phyloP scores from a whole-genome alignment of 257 asterid genomes.

The Osmanthus fragrans region DNA sequence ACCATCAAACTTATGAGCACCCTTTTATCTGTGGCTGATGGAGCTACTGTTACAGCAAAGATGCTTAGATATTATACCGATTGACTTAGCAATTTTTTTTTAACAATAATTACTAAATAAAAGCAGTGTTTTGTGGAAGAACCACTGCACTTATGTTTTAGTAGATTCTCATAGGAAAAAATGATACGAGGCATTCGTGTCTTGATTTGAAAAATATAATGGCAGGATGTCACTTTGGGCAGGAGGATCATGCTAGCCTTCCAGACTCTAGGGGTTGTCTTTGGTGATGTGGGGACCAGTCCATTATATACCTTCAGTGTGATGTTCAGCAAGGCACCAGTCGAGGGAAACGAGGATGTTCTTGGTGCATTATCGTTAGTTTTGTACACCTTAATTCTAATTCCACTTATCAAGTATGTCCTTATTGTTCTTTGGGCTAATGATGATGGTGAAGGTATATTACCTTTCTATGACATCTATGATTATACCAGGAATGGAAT shows the following conservation, averaged over 20 bases:
- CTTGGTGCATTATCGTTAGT: conserved; percentile 92
- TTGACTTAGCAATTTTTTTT: conserved; percentile 3
- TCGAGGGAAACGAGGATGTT: conserved; percentile 75
- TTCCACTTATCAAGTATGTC: conserved; percentile 88
- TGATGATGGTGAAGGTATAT: conserved; percentile 98
- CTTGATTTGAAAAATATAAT: conserved; percentile 37
- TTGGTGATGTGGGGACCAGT: conserved; percentile 98
- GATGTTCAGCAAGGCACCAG: conserved; percentile 99
- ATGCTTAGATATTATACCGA: background rate
- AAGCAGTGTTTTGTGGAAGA: background rate
- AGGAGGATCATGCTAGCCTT: conserved; percentile 71
- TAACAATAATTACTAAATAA: background rate
- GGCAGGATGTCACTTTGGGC: conserved; percentile 74
- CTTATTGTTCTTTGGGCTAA: conserved; percentile 97
- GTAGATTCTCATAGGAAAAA: background rate
- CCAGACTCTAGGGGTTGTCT: conserved; percentile 94
- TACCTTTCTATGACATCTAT: background rate
- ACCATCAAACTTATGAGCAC: background rate
- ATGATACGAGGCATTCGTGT: conserved; percentile 17
- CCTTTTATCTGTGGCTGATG: background rate
- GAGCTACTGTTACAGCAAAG: background rate
- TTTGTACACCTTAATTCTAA: conserved; percentile 79
- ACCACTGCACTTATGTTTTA: conserved; percentile 2
- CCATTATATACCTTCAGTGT: conserved; percentile 97
- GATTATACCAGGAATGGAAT: conserved; percentile 8